Evolutionary conservation across 768 basidiomycete species (phyloP), one percentile per base, ranked within the genome.

Genomic region (Psilocybe subaeruginosa): DNA sequence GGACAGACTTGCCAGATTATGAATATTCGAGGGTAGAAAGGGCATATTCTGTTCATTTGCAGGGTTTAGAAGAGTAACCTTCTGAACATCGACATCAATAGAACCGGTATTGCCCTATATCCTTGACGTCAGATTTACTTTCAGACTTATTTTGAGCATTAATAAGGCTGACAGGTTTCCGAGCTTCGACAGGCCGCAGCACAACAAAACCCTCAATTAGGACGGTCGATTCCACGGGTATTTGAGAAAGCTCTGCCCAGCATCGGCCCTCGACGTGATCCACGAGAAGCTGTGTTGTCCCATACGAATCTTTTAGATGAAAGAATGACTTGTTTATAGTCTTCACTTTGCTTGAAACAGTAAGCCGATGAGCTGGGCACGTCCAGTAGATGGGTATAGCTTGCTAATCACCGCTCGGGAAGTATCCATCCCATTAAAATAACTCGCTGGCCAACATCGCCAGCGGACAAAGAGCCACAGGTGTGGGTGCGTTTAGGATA

Each of bases 361-460:
- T 70, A 68, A 68, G 63, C 33, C 33, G 69, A 68, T 81, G 66
- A 80, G 75, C 66, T 65, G 69, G 64, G 62, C 70, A 65, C 62
- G 69, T 60, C 45, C 58, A 61, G 69, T 70, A 69, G 71, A 76
- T 70, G 74, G 70, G 71, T 60, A 58, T 48, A 59, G 69, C 68
- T 67, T 68, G 72, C 66, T 61, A 78, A 83, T 76, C 76, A 94
- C 93, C 94, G 85, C 76, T 89, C 90, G 58, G 88, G 84, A 66
- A 91, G 86, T 60, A 97, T 78, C 89, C 90, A 93, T 35, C 95
- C 95, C 23, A 89, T 80, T 37, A 98, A 78, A 60, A 90, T 81
- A 62, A 95, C 92, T 61, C 69, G 70, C 16, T 75, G 65, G 64
- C 87, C 91, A 54, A 77, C 83, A 70, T 87, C 78, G 27, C 71